Evolutionary conservation across 257 asterid species (phyloP).

Genomic region (Rhazya stricta): DNA sequence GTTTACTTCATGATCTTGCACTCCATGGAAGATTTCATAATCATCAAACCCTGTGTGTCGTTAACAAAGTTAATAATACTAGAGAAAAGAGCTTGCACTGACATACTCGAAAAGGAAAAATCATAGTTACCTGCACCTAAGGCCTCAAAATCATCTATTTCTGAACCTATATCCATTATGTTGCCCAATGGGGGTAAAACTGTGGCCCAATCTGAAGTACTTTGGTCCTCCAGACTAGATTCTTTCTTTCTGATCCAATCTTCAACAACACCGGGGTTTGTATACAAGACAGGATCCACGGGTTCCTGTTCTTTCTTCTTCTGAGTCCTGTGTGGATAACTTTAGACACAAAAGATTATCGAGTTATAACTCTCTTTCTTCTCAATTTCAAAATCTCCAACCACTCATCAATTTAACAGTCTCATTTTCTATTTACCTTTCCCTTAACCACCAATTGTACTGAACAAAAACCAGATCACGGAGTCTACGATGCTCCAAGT

Average conservation of each 20-base stretch:
- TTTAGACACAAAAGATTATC: constrained; percentile 13
- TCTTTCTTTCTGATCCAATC: constrained; percentile 71
- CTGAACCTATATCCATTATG: constrained; percentile 41
- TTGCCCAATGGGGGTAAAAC: constrained; percentile 66
- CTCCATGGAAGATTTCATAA: constrained; percentile 60
- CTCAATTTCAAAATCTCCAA: background rate
- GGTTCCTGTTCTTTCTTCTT: constrained; percentile 41
- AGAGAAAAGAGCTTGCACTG: background rate
- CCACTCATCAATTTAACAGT: background rate
- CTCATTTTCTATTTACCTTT: constrained; percentile 46
- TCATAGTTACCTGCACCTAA: constrained; percentile 66
- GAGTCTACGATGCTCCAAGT: constrained; percentile 76
- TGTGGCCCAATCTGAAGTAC: constrained; percentile 58
- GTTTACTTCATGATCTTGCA: constrained; percentile 41
- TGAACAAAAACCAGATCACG: constrained; percentile 67
- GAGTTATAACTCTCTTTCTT: constrained; percentile 6
- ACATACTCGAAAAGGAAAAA: constrained; percentile 11
- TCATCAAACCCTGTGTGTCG: constrained; percentile 72
- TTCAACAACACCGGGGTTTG: constrained; percentile 40
- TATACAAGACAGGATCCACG: constrained; percentile 58
- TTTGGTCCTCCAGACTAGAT: constrained; percentile 29
- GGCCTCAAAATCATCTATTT: constrained; percentile 68
- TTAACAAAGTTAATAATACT: constrained; percentile 12
- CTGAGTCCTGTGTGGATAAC: constrained; percentile 32
- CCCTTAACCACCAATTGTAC: constrained; percentile 76